Evolutionary conservation across 257 asterid genomes (phyloP), one percentile per base, ranked within the genome.

Genomic region (Primulina huaijiensis): DNA sequence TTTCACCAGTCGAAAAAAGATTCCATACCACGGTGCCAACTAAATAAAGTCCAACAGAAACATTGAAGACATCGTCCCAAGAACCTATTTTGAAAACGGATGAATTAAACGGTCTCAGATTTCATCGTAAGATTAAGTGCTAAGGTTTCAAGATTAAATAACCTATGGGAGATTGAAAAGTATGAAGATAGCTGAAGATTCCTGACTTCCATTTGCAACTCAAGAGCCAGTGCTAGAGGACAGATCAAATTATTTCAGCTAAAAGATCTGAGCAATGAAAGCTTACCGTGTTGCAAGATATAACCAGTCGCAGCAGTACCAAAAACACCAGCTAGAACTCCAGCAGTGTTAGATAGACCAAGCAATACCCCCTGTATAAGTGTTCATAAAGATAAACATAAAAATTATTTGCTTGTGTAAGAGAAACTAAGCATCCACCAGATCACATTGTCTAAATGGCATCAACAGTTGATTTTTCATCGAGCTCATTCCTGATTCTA

Each of bases 291-390:
- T 83, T 91, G 97, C 86, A 91, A 83, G 76, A 91, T 91, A 80
- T 91, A 89, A 60, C 97, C 97, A 62, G 96, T 91, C 67, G 97
- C 94, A 59, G 96, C 95, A 62, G 96, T 91, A 65, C 97, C 96
- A 46, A 91, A 76, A 72, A 89, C 95, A 64, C 97, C 97, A 74
- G 97, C 95, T 75, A 89, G 87, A 76, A 91, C 97, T 74, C 97
- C 96, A 64, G 97, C 97, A 55, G 97, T 91, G 75, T 91, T 91
- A 46, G 97, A 89, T 35, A 91, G 85, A 60, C 97, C 97, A 62
- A 91, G 87, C 80, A 91, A 79, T 46, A 89, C 97, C n/a, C 96
- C 97, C 97, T 89, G 84, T 65, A 79, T 65, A 72, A 9, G 31
- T 46, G 35, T 72, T 40, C 17, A 46, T 21, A 69, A 1, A 60